phyloP scores from a whole-genome alignment of 2,329 filamentous ascomycete genomes.

The Geosmithia putterillii region DNA sequence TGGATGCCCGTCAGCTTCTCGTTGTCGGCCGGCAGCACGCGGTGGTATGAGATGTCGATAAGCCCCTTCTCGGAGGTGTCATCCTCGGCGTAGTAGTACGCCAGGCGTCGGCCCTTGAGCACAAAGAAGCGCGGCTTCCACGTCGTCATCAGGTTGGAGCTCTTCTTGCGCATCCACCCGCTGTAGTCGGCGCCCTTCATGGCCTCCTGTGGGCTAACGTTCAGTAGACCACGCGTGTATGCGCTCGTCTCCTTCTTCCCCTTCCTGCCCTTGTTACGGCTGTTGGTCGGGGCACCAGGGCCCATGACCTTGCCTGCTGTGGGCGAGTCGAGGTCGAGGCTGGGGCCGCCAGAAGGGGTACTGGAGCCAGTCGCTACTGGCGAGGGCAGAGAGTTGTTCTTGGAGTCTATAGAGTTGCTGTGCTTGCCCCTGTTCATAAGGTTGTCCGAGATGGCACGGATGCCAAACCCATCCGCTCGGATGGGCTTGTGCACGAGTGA shows the following conservation, averaged over 20 bases:
- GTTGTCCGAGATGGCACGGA: constrained; percentile 78
- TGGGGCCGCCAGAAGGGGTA: constrained; percentile 51
- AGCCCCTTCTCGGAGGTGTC: constrained; percentile 89
- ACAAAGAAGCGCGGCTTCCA: constrained; percentile 98
- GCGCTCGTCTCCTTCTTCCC: constrained; percentile 92
- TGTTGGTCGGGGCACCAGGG: constrained; percentile 32
- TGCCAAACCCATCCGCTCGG: constrained; percentile 45
- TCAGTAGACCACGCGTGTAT: constrained; percentile 75
- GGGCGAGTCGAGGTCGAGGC: constrained; percentile 69
- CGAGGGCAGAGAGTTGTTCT: constrained; percentile 44
- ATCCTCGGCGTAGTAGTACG: constrained; percentile 91
- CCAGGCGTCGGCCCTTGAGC: constrained; percentile 76
- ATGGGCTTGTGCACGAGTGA: constrained; percentile 35
- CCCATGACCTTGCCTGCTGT: constrained; percentile 44
- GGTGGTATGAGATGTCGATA: constrained; percentile 95
- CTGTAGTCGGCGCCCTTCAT: constrained; percentile 83
- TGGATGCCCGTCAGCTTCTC: constrained; percentile 85
- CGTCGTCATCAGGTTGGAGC: constrained; percentile 87
- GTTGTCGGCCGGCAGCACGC: constrained; percentile 87
- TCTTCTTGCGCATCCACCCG: constrained; percentile 99
- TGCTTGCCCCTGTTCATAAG: constrained; percentile 16
- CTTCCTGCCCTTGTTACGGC: constrained; percentile 48
- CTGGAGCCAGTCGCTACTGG: constrained; percentile 68
- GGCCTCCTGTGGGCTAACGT: constrained; percentile 70
- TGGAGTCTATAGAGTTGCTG: constrained; percentile 11